phyloP scores from a whole-genome alignment of 805 yeast species.

The Metschnikowia koreensis region DNA sequence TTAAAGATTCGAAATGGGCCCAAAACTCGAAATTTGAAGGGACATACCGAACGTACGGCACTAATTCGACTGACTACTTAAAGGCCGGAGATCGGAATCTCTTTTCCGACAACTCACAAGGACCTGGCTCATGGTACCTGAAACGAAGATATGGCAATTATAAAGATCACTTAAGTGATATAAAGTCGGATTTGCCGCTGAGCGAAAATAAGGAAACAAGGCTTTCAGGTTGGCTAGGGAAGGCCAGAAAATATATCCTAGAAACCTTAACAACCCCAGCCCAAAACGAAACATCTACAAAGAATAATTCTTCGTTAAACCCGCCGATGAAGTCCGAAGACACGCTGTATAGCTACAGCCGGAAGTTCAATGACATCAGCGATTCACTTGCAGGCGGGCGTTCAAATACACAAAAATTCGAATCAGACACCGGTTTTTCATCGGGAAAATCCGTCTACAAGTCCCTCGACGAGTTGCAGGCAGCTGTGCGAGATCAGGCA shows the following conservation, averaged over 20 bases:
- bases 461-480: constrained; percentile 5
- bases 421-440: not conserved
- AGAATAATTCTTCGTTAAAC: not conserved
- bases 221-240: not conserved
- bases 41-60: not conserved
- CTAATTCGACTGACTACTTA: not conserved
- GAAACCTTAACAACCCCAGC: not conserved
- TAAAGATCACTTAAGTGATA: not conserved
- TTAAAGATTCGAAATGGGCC: not conserved
- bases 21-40: not conserved
- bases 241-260: not conserved
- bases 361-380: not conserved
- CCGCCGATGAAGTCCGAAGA: not conserved
- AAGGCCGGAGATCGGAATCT: not conserved
- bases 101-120: not conserved
- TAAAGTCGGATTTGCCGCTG: not conserved
- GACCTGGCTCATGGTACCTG: not conserved
- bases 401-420: not conserved
- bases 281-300: not conserved
- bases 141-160: not conserved
- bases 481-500: constrained; percentile 7
- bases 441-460: not conserved
- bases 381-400: constrained; percentile 3
- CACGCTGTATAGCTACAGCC: not conserved
- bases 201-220: not conserved